phyloP scores from a whole-genome alignment of 2,329 filamentous ascomycete genomes.

The Trichoderma afroharzianum region DNA sequence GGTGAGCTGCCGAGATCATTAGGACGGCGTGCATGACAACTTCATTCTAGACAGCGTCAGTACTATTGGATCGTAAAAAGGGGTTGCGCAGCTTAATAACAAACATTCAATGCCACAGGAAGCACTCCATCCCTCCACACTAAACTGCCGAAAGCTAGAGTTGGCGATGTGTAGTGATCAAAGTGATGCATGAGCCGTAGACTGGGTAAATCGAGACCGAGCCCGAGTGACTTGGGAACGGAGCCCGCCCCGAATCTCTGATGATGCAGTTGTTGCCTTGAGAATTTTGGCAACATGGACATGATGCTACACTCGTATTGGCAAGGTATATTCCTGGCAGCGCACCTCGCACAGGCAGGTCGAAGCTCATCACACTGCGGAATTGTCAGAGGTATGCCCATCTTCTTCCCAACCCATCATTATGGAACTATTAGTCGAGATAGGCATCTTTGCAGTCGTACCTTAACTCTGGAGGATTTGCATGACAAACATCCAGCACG shows the following conservation, averaged over 20 bases:
- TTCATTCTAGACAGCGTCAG: not conserved
- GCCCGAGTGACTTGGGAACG: not conserved
- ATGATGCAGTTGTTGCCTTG: not conserved
- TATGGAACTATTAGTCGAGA: not conserved
- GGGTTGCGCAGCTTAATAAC: not conserved
- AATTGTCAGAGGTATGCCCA: not conserved
- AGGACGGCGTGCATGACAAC: constrained; percentile 12
- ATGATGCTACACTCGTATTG: constrained; percentile 12
- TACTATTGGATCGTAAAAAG: not conserved
- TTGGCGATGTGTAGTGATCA: not conserved
- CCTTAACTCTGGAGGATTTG: constrained; percentile 14
- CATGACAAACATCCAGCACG: constrained; percentile 11
- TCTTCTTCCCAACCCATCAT: not conserved
- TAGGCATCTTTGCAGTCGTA: not conserved
- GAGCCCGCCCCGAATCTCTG: not conserved
- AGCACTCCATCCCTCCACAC: constrained; percentile 11
- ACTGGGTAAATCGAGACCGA: not conserved
- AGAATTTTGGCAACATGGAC: not conserved
- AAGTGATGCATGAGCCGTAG: constrained; percentile 15
- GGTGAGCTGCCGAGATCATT: constrained; percentile 14
- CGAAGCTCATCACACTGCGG: constrained; percentile 5
- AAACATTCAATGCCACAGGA: constrained; percentile 1
- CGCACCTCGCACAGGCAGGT: constrained; percentile 6
- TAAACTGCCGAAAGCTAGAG: not conserved
- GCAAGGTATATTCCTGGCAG: not conserved